Conservation (phyloP, 2,329 filamentous ascomycete genomes). For the Fusarium floridanum region DNA sequence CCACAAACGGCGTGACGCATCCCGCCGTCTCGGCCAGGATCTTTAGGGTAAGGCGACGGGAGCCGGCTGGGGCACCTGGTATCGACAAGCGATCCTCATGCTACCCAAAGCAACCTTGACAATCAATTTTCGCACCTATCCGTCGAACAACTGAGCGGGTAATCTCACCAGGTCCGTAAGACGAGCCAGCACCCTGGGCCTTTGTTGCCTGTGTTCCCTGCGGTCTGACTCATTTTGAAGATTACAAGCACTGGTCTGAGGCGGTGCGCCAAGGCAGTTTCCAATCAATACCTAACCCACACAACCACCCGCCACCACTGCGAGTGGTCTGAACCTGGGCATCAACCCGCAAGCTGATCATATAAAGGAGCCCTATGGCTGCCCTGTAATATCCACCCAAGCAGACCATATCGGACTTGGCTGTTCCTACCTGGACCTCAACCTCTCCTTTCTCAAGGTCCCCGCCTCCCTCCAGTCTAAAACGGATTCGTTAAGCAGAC, state of each 20-base stretch:
- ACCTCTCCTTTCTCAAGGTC: neutral
- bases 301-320: slow-evolving; percentile 29
- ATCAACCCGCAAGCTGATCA: slow-evolving; percentile 5
- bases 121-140: neutral
- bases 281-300: slow-evolving; percentile 17
- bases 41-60: slow-evolving; percentile 31
- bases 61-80: neutral
- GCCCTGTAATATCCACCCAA: neutral
- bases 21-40: neutral
- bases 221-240: slow-evolving; percentile 41
- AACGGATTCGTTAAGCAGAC: neutral
- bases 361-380: slow-evolving; percentile 21
- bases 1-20: slow-evolving; percentile 23
- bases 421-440: neutral
- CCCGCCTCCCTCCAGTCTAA: neutral
- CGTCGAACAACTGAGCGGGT: neutral
- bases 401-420: neutral
- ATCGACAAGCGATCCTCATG: neutral
- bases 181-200: neutral
- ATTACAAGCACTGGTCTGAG: slow-evolving; percentile 25
- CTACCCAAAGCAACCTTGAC: neutral
- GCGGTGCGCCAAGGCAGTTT: slow-evolving; percentile 47
- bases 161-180: neutral
- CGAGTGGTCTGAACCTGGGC: slow-evolving; percentile 6
- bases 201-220: slow-evolving; percentile 3